Evolutionary conservation across 176 grass and related monocot species (phyloP), one percentile per base, ranked within the genome.

Genomic region (Lolium multiflorum): DNA sequence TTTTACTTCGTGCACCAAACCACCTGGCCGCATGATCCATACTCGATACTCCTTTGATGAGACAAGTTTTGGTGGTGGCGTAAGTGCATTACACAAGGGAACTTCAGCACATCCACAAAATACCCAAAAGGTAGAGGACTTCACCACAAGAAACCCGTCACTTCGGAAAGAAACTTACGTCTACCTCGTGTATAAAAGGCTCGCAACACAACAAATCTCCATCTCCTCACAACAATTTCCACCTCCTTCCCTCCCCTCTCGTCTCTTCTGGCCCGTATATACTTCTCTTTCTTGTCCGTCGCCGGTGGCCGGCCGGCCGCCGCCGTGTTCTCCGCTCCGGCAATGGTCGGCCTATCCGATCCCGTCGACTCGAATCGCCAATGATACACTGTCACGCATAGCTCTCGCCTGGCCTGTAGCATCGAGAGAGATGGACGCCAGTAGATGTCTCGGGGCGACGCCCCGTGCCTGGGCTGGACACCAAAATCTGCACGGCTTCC

Each of bases 351-450:
- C 52, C 5, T 2, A 47, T 49, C 75, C 52, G 46, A 7, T 6
- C 54, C 58, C 43, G n/a, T 10, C 35, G 6, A 38, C 5, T 12
- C 21, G 37, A 17, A 57, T 41, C 74, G 74, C 4, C 14, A 25
- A 52, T 91, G 82, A 67, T 50, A 56, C 1, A 28, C 9, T 1
- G 24, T 6, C 60, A 63, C 2, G 35, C 26, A 35, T 66, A 66
- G 62, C 25, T 65, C 62, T 66, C 63, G 63, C 63, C 1, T 0
- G 61, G 25, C 60, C 0, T 14, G 24, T 3, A 13, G 6, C 63
- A 8, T 6, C 63, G 2, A 66, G 69, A 65, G 69, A 79, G 81
- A 92, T 92, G 87, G 91, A 92, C 61, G 77, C 81, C n/a, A 62
- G 44, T 9, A 63, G 71, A 69, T 71, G 76, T 62, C n/a, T 90